phyloP scores from a whole-genome alignment of 768 basidiomycete genomes.

The Mycena galopus region DNA sequence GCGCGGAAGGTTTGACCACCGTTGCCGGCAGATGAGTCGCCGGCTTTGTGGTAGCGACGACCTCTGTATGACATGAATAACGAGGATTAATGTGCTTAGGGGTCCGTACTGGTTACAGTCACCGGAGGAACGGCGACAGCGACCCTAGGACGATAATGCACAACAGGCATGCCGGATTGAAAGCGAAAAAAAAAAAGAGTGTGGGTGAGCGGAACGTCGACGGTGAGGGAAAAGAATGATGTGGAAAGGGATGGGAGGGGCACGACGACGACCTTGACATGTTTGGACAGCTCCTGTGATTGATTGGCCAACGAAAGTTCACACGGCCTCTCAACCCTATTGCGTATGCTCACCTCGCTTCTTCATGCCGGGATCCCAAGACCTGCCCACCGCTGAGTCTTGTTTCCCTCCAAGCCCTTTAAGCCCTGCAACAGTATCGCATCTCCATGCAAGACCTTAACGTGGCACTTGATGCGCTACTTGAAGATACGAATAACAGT shows the following conservation, averaged over 20 bases:
- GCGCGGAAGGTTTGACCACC: neutral
- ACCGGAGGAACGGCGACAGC: neutral
- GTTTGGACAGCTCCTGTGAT: too few species aligned
- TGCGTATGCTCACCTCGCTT: too few species aligned
- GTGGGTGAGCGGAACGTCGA: slow-evolving; percentile 14
- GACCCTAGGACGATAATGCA: slow-evolving; percentile 13
- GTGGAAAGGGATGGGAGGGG: neutral
- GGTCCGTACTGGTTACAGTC: slow-evolving; percentile 1
- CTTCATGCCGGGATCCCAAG: too few species aligned
- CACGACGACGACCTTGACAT: too few species aligned
- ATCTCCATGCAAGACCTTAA: too few species aligned
- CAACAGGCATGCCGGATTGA: neutral
- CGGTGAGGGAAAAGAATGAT: neutral
- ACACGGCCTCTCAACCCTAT: too few species aligned
- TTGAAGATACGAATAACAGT: too few species aligned
- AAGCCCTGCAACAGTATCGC: too few species aligned
- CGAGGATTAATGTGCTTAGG: neutral
- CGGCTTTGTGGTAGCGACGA: neutral
- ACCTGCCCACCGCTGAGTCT: too few species aligned
- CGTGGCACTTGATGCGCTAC: too few species aligned
- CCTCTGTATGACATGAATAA: neutral
- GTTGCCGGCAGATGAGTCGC: neutral
- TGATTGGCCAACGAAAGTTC: too few species aligned
- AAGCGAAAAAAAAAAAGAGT: slow-evolving; percentile 9
- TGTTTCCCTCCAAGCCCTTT: too few species aligned